Evolutionary conservation across 257 asterid species (phyloP).

Genomic region (Solanum ahanhuiri): DNA sequence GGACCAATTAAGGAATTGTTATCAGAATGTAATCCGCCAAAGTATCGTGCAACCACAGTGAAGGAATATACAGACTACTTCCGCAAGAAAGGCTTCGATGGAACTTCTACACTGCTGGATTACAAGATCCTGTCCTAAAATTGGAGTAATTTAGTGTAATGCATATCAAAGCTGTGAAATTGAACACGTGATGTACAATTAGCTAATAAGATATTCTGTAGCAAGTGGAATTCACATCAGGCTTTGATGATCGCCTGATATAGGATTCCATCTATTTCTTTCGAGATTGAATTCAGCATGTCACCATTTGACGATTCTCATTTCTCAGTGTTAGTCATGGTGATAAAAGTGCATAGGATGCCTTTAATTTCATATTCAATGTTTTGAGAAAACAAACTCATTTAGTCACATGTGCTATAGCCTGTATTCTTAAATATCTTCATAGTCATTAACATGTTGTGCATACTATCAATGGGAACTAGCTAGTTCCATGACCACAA

Average conservation of each 20-base stretch:
- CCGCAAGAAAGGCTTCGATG: constrained; percentile 42
- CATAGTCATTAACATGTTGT: neutral
- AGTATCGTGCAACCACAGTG: constrained; percentile 45
- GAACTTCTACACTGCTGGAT: constrained; percentile 29
- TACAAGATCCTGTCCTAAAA: too few relatives aligned
- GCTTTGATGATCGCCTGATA: neutral
- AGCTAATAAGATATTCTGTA: too few relatives aligned
- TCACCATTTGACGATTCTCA: neutral
- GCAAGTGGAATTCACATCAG: too few relatives aligned
- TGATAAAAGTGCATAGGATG: neutral
- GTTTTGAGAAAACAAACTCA: neutral
- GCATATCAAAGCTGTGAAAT: too few relatives aligned
- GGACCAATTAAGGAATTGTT: constrained; percentile 54
- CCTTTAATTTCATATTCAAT: neutral
- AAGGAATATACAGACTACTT: constrained; percentile 25
- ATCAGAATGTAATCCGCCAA: constrained; percentile 41
- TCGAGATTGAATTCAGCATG: neutral
- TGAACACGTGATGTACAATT: too few relatives aligned
- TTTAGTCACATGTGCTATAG: neutral
- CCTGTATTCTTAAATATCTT: neutral
- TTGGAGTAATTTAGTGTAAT: too few relatives aligned
- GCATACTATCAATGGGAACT: neutral
- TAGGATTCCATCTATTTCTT: neutral
- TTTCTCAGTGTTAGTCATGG: neutral
- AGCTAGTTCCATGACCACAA: neutral